Conservation (phyloP, 306 rosid genomes). For the Prinsepia uniflora region DNA sequence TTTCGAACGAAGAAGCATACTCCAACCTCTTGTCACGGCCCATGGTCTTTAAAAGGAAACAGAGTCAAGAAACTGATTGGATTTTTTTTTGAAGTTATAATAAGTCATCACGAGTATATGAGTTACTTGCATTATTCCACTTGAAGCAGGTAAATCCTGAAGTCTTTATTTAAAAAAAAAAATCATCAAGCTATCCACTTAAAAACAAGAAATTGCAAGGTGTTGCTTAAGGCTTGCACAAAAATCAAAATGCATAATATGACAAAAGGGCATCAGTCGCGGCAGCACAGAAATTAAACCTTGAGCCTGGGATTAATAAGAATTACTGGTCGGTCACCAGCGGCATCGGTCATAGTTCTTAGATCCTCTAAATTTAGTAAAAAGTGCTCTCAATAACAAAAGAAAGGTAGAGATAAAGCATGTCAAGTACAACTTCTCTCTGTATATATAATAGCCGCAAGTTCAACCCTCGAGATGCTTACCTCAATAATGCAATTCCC, state of each 20-base stretch:
- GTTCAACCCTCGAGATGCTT: conserved; percentile 30
- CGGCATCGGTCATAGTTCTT: conserved; percentile 85
- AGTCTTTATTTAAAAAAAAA: conserved; percentile 18
- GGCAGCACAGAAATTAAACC: conserved; percentile 42
- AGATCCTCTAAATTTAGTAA: conserved; percentile 61
- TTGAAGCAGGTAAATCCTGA: conserved; percentile 94
- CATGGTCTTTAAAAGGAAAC: conserved; percentile 60
- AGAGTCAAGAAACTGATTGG: conserved; percentile 21
- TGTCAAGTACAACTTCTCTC: conserved; percentile 13
- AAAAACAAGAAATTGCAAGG: conserved; percentile 3
- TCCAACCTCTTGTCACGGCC: conserved; percentile 82
- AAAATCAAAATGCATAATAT: conserved; percentile 14
- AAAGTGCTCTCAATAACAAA: conserved; percentile 17
- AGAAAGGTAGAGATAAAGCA: conserved; percentile 16
- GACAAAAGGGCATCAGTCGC: background rate
- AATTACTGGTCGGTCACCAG: conserved; percentile 79
- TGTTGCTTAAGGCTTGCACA: background rate
- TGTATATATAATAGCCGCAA: conserved; percentile 17
- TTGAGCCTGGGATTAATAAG: conserved; percentile 79
- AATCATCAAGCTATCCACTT: conserved; percentile 17
- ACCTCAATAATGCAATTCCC: conserved; percentile 96
- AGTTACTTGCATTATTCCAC: conserved; percentile 96
- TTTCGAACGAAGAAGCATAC: conserved; percentile 86
- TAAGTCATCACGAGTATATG: conserved; percentile 23
- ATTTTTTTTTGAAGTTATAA: conserved; percentile 16